A percentile compares a stretch with the other conserved stretches of the same genome.
Conservation (phyloP, 805 yeast genomes). For the Ascoidea rubescens region DNA sequence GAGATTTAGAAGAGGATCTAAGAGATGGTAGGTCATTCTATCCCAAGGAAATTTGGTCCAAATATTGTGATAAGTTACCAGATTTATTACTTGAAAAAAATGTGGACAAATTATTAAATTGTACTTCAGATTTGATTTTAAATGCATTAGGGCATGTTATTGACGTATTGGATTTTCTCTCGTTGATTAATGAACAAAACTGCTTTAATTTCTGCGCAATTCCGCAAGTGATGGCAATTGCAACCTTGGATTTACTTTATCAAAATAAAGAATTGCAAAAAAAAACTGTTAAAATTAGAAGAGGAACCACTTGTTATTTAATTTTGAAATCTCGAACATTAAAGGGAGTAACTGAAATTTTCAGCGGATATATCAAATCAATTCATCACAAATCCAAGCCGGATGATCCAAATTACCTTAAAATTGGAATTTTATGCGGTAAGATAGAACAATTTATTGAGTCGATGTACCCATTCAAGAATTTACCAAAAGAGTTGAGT, state of each 20-base stretch:
- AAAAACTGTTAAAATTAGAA: constrained; percentile 72
- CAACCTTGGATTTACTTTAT: constrained; percentile 78
- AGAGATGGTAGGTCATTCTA: constrained; percentile 89
- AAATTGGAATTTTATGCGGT: constrained; percentile 75
- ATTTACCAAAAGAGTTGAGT: constrained; percentile 29
- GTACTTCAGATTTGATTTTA: constrained; percentile 70
- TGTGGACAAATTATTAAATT: constrained; percentile 43
- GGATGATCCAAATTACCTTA: constrained; percentile 73
- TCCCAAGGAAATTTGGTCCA: constrained; percentile 90
- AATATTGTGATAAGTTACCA: constrained; percentile 51
- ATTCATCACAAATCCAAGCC: constrained; percentile 75
- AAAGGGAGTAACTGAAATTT: constrained; percentile 62
- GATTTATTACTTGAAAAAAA: constrained; percentile 42
- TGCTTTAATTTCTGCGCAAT: constrained; percentile 88
- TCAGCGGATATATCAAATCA: constrained; percentile 55
- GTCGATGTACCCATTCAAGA: constrained; percentile 44
- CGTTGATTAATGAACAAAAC: constrained; percentile 67
- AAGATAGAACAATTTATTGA: constrained; percentile 84
- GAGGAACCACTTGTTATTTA: constrained; percentile 71
- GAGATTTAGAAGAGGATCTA: constrained; percentile 89
- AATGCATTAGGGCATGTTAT: constrained; percentile 68
- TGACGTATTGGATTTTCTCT: constrained; percentile 63
- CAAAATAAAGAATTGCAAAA: constrained; percentile 65
- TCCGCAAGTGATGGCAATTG: constrained; percentile 99
- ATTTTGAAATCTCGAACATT: constrained; percentile 64